Base-by-base conservation (phyloP, 495 filamentous ascomycete species). In the Chaetomium cochliodes region DNA sequence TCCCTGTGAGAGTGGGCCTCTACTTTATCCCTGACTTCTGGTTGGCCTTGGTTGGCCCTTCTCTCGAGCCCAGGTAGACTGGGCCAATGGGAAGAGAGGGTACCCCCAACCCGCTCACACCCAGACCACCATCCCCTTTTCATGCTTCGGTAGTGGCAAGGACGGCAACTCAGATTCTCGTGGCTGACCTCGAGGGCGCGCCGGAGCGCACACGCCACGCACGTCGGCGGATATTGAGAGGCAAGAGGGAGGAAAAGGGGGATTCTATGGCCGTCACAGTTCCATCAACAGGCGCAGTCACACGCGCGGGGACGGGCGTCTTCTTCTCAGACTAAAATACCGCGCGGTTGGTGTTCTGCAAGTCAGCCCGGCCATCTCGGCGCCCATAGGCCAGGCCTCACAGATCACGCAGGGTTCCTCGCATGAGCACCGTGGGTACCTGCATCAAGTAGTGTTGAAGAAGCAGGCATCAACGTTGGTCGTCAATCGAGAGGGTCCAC, bases 31-130 rank as follows among this genome's bases (percentile, higher is more conserved):
- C 52, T 51, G 47, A 0, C 22, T 5, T 58, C n/a, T 65, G 65
- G 59, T 70, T 70, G 68, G 68, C 60, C 55, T 15, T 65, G 65
- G 59, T 70, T 70, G 68, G 68, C 60, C 55, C 39, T 6, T 37
- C 25, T 26, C 18, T 62, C 26, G 33, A 60, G 41, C 49, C 51
- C 44, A 26, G 5, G 9, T 13, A 39, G 57, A 56, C 60, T 60
- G 60, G 33, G 54, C 65, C 54, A 67, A 67, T 67, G 60, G 53
- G 47, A 30, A 57, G n/a, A 6, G 42, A 23, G 0, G 25, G 7
- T 7, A 7, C 42, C 33, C 33, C 44, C 44, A 58, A 52, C n/a
- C 33, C 44, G 26, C 42, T 37, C 25, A 22, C 49, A 53, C 30
- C 33, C 20, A 60, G 5, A 26, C 6, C 4, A 42, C 47, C 58